These are phyloP conservation scores for Ophiostoma sp. DNA, from an alignment of 2,329 filamentous ascomycete genomes.

Conservation along the genomic window DNA sequence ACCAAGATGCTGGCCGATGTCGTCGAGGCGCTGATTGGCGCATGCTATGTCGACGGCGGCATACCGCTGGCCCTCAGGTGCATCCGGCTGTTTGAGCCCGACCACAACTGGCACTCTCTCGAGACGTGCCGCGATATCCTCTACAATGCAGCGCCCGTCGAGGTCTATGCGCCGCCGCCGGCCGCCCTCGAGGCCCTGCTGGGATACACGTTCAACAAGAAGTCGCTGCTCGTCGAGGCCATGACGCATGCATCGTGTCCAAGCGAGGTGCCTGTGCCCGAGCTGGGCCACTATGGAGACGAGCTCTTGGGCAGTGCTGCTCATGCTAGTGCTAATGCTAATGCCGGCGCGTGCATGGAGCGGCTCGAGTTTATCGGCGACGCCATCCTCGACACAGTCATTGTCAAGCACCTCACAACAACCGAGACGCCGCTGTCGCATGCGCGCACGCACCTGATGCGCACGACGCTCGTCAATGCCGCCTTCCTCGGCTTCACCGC, in stretches of 20 bases:
- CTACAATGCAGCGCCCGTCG: constrained; percentile 37
- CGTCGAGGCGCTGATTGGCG: constrained; percentile 78
- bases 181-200: constrained; percentile 58
- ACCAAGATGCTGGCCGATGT: constrained; percentile 84
- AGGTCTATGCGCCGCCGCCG: constrained; percentile 39
- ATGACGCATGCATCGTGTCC: constrained; percentile 67
- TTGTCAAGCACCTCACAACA: constrained; percentile 43
- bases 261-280: constrained; percentile 31
- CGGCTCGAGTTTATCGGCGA: constrained; percentile 87
- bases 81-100: constrained; percentile 60
- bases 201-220: constrained; percentile 66
- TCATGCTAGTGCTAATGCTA: constrained; percentile 16
- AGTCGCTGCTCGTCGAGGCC: constrained; percentile 67
- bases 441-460: constrained; percentile 67
- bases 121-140: constrained; percentile 41
- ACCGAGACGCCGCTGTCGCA: constrained; percentile 40
- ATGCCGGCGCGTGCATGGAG: constrained; percentile 52
- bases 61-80: constrained; percentile 58
- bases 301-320: too few relatives aligned
- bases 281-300: constrained; percentile 23
- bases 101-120: constrained; percentile 51
- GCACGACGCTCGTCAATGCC: constrained; percentile 72
- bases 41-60: constrained; percentile 64
- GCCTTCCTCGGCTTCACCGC: constrained; percentile 73
- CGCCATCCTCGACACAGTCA: constrained; percentile 71